Conservation (phyloP, 495 filamentous ascomycete genomes). For the Choiromyces venosus region DNA sequence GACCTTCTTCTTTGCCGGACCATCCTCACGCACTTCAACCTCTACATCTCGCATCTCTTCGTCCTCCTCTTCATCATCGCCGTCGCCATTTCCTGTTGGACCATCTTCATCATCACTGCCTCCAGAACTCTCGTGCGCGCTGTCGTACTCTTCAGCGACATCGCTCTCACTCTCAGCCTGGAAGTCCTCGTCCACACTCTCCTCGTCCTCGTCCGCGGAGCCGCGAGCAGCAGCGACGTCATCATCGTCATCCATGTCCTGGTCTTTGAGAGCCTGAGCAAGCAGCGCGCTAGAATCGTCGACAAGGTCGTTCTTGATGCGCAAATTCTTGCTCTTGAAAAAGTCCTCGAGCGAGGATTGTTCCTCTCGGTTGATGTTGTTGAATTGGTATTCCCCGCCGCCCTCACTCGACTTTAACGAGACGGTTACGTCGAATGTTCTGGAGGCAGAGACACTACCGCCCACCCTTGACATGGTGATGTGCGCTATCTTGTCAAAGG, state of each 20-base stretch:
- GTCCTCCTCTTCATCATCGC: slow-evolving; percentile 49
- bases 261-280: slow-evolving; percentile 44
- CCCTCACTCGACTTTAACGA: slow-evolving; percentile 66
- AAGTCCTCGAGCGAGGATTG: slow-evolving; percentile 91
- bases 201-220: slow-evolving; percentile 90
- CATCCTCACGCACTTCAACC: slow-evolving; percentile 24
- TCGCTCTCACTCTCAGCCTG: slow-evolving; percentile 83
- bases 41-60: slow-evolving; percentile 37
- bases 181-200: slow-evolving; percentile 88
- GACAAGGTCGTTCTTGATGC: slow-evolving; percentile 93
- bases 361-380: slow-evolving; percentile 98
- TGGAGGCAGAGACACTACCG: slow-evolving; percentile 84
- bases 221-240: slow-evolving; percentile 66
- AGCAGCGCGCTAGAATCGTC: slow-evolving; percentile 50
- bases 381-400: slow-evolving; percentile 82
- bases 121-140: slow-evolving; percentile 77
- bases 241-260: slow-evolving; percentile 75
- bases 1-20: slow-evolving; percentile 41
- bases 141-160: slow-evolving; percentile 94
- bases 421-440: slow-evolving; percentile 95
- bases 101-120: slow-evolving; percentile 61
- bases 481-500: slow-evolving; percentile 78
- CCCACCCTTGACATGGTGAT: slow-evolving; percentile 92
- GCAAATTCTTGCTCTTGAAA: slow-evolving; percentile 85
- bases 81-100: slow-evolving; percentile 42